These are phyloP conservation scores for Lyophyllum atratum DNA, from an alignment of 768 basidiomycete species.

Conservation along the genomic window DNA sequence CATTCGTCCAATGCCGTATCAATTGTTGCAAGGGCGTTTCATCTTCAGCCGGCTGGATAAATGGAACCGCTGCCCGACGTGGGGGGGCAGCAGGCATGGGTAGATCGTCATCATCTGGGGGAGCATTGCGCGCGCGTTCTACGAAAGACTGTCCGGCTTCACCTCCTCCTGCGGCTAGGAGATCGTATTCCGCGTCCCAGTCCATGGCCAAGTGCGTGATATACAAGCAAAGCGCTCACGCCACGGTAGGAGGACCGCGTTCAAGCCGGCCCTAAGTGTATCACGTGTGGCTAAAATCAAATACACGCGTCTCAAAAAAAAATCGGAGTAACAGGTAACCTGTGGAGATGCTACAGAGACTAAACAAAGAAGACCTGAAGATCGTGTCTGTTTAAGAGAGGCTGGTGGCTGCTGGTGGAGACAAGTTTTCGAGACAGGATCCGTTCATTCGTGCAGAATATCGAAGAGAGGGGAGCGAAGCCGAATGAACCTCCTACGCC, in stretches of 20 bases:
- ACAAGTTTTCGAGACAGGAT: no score
- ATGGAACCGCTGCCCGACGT: conserved; percentile 4
- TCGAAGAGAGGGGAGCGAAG: no score
- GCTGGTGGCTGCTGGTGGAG: no score
- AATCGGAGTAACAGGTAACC: no score
- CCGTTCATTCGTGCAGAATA: no score
- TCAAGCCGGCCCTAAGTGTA: conserved; percentile 30
- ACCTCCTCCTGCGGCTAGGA: conserved; percentile 16
- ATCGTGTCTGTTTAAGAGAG: no score
- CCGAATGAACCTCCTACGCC: no score
- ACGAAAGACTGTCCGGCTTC: conserved; percentile 25
- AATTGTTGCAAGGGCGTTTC: conserved; percentile 70
- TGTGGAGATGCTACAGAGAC: no score
- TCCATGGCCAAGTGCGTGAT: conserved; percentile 30
- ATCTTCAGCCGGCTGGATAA: conserved; percentile 23
- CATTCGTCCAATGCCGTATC: conserved; percentile 85
- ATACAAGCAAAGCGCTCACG: background rate
- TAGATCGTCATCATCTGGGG: conserved; percentile 37
- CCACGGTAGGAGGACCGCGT: conserved; percentile 17
- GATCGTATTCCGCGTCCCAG: conserved; percentile 40
- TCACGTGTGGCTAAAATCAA: conserved; percentile 3
- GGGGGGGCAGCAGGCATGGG: conserved; percentile 26
- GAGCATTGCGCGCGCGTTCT: conserved; percentile 36
- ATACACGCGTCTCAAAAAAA: background rate
- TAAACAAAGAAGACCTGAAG: no score